These are phyloP conservation scores for Leucosporidium yakuticum DNA, from an alignment of 768 basidiomycete genomes.

Conservation along the genomic window DNA sequence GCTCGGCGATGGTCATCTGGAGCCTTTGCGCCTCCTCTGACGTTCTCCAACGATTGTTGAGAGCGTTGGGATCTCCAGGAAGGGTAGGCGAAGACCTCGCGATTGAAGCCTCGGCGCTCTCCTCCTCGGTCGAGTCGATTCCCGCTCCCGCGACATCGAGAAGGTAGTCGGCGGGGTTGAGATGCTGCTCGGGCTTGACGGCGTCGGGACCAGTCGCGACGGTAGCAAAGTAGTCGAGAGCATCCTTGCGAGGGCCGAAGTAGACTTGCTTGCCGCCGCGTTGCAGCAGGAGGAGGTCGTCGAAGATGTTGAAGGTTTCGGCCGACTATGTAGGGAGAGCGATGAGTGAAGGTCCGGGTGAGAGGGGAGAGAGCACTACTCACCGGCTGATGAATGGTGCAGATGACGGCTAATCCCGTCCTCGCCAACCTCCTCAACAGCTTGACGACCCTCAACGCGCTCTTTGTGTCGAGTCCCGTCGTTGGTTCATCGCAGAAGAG, in stretches of 20 bases:
- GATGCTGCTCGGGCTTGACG: background rate
- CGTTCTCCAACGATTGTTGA: constrained; percentile 11
- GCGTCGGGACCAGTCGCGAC: too few relatives aligned
- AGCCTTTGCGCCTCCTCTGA: constrained; percentile 37
- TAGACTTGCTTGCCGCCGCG: constrained; percentile 76
- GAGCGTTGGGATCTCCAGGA: background rate
- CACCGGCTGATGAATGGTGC: constrained; percentile 48
- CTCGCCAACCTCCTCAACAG: constrained; percentile 47
- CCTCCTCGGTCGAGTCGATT: constrained; percentile 14
- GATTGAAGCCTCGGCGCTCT: constrained; percentile 10
- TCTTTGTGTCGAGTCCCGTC: constrained; percentile 49
- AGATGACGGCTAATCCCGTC: constrained; percentile 46
- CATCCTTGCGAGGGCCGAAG: constrained; percentile 52
- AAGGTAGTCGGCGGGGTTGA: constrained; percentile 33
- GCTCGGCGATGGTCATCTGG: constrained; percentile 37
- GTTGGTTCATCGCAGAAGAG: constrained; percentile 50
- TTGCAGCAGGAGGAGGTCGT: constrained; percentile 52
- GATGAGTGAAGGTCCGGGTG: background rate
- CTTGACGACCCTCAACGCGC: constrained; percentile 47
- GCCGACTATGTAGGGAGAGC: constrained; percentile 46
- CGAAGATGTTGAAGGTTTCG: constrained; percentile 55
- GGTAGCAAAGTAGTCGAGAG: constrained; percentile 59
- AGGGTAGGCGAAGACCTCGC: too few relatives aligned
- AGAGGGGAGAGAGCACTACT: constrained; percentile 23
- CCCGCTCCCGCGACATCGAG: constrained; percentile 27